Base-by-base conservation (phyloP, 73 alveolate species). In the Paramecium caudatum region DNA sequence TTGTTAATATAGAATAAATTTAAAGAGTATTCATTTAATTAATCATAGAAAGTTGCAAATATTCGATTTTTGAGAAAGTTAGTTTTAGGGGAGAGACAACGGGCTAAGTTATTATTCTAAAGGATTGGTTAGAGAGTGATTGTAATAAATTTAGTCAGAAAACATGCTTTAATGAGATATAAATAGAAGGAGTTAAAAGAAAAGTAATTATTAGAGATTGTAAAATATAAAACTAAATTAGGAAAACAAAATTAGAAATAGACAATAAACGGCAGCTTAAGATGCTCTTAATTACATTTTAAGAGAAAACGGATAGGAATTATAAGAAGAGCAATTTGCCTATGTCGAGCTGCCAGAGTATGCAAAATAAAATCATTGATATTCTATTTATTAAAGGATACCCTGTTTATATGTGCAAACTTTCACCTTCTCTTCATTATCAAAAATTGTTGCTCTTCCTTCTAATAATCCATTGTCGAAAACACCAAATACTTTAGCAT, bases 221-320 rank as follows among this genome's bases (percentile, higher is more conserved):
- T 55, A 55, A 27, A 23, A 10, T 55, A 27, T 55, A 55, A 27
- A 13, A 21, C 10, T 55, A 1, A 27, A 55, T 55, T 15, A 55
- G 80, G 80, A 55, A 23, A 10, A 16, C 4, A 55, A 23, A 32
- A 68, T 68, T 34, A 74, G 88, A 45, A 74, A 39, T 19, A 36
- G 88, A 39, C 16, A 74, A 23, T 1, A 43, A 74, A 74, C 88
- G 8, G 88, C 88, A 41, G 88, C 88, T 16, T 19, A 74, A 13
- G 88, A 74, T 74, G 88, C 88, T 19, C 32, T 74, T 13, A 39
- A 39, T 17, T 74, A 41, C 32, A 37, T 74, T 43, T 17, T 74
- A 17, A 74, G 88, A 43, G n/a, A n/a, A n/a, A 55, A 55, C 23
- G 30, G 30, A 27, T 27, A 19, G 6, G 80, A 55, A 23, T 7